Percentiles rank a stretch among this genome's conserved stretches.
Conservation (phyloP, 129 eudicot species). For the Escallonia herrerae region DNA sequence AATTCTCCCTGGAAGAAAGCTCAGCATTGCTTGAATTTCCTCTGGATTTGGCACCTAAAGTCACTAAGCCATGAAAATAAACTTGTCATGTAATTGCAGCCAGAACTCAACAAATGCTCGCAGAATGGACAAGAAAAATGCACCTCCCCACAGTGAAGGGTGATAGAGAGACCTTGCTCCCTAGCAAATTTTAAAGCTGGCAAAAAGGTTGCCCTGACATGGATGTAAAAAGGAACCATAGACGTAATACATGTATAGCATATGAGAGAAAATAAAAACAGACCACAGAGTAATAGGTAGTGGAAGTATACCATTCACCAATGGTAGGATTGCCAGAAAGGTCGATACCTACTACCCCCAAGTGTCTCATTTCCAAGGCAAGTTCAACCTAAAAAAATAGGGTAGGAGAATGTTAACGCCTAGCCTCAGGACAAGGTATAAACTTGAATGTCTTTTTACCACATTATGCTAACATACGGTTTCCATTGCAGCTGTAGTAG, state of each 20-base stretch:
- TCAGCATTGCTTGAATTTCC: conserved; percentile 78
- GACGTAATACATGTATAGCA: neutral
- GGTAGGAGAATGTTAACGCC: neutral
- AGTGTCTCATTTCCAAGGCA: conserved; percentile 70
- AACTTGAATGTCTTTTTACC: conserved; percentile 2
- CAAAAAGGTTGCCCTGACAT: conserved; percentile 55
- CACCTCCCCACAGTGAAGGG: conserved; percentile 98
- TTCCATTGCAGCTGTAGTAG: conserved; percentile 84
- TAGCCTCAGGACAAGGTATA: neutral
- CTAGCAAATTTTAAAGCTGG: conserved; percentile 77
- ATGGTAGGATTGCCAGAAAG: conserved; percentile 90
- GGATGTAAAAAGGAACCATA: conserved; percentile 3
- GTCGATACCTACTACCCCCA: conserved; percentile 87
- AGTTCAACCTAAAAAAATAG: conserved; percentile 61
- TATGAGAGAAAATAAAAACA: neutral
- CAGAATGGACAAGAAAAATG: conserved; percentile 15
- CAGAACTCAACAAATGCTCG: neutral
- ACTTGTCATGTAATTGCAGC: conserved; percentile 21
- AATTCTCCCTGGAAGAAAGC: conserved; percentile 80
- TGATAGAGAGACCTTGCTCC: conserved; percentile 70
- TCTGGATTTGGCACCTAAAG: conserved; percentile 81
- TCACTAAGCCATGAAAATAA: conserved; percentile 40
- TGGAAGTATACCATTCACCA: conserved; percentile 67
- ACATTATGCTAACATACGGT: conserved; percentile 48
- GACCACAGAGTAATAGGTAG: neutral